phyloP scores from a whole-genome alignment of 2,329 filamentous ascomycete species.

The Neofusicoccum cordaticola region DNA sequence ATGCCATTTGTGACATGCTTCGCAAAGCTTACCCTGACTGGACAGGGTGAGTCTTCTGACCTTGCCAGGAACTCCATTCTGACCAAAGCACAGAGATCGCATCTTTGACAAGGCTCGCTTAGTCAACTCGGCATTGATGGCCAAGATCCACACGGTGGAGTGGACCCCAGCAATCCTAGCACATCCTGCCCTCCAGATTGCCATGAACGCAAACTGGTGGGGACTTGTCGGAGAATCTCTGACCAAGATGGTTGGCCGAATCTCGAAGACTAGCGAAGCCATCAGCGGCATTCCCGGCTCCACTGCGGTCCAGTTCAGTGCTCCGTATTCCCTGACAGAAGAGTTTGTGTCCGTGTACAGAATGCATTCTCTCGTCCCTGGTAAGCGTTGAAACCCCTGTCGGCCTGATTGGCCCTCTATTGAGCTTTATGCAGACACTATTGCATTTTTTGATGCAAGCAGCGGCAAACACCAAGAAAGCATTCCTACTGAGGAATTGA shows the following conservation, averaged over 20 bases:
- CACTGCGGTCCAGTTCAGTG: constrained; percentile 35
- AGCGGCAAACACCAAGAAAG: constrained; percentile 30
- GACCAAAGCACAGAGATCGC: constrained; percentile 28
- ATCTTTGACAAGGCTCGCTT: constrained; percentile 47
- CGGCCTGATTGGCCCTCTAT: too few species aligned
- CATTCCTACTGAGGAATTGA: constrained; percentile 30
- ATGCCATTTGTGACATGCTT: constrained; percentile 43
- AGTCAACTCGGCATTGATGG: constrained; percentile 48
- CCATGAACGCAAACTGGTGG: constrained; percentile 49
- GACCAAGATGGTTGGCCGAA: constrained; percentile 41
- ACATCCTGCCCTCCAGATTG: constrained; percentile 44
- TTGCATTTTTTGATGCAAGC: constrained; percentile 36
- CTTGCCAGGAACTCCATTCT: background rate
- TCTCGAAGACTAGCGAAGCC: constrained; percentile 40
- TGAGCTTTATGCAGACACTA: constrained; percentile 20
- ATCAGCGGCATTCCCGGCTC: constrained; percentile 44
- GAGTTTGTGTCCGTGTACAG: constrained; percentile 47
- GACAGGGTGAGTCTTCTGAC: constrained; percentile 21
- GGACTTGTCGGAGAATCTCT: constrained; percentile 43
- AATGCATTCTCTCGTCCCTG: constrained; percentile 42
- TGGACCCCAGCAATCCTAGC: constrained; percentile 50
- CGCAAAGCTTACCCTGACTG: constrained; percentile 36
- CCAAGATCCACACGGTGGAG: constrained; percentile 51
- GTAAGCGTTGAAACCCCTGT: background rate
- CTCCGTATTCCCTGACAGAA: constrained; percentile 44